These are phyloP conservation scores for Phycomyces nitens DNA, from an alignment of 192 early-diverging fungal genomes.

Conservation along the genomic window DNA sequence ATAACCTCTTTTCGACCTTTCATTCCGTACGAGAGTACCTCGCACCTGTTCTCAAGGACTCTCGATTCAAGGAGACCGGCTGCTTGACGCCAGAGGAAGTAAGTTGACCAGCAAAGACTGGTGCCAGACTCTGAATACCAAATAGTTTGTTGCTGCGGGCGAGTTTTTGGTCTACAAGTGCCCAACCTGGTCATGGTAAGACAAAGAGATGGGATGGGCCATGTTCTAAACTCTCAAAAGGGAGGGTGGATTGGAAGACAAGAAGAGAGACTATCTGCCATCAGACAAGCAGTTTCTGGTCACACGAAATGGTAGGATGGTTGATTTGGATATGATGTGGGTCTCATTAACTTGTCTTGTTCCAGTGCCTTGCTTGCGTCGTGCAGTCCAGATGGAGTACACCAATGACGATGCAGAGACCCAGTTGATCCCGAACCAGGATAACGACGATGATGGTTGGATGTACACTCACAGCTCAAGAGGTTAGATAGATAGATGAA, in stretches of 20 bases:
- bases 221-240: no score
- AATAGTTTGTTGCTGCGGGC: conserved; percentile 94
- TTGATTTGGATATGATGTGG: neutral
- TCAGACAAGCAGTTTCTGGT: conserved; percentile 92
- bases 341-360: neutral
- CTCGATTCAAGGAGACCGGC: conserved; percentile 94
- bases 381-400: conserved; percentile 83
- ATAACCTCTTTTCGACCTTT: conserved; percentile 34
- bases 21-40: conserved; percentile 74
- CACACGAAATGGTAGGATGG: conserved; percentile 74
- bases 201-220: no score
- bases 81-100: conserved; percentile 95
- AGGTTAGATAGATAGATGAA: conserved; percentile 27
- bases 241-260: conserved; percentile 60
- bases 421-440: conserved; percentile 54
- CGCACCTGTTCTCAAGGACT: conserved; percentile 88
- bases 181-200: conserved; percentile 92
- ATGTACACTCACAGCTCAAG: conserved; percentile 77
- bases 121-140: neutral
- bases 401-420: conserved; percentile 57
- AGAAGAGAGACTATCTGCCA: conserved; percentile 79
- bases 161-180: conserved; percentile 99
- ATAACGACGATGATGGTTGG: conserved; percentile 74
- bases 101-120: conserved; percentile 21
- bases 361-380: conserved; percentile 82